Percentiles rank a stretch among this genome's conserved stretches.
These are phyloP conservation scores for Zasmidium citrigriseum DNA, from an alignment of 2,329 filamentous ascomycete genomes.

Conservation along the genomic window DNA sequence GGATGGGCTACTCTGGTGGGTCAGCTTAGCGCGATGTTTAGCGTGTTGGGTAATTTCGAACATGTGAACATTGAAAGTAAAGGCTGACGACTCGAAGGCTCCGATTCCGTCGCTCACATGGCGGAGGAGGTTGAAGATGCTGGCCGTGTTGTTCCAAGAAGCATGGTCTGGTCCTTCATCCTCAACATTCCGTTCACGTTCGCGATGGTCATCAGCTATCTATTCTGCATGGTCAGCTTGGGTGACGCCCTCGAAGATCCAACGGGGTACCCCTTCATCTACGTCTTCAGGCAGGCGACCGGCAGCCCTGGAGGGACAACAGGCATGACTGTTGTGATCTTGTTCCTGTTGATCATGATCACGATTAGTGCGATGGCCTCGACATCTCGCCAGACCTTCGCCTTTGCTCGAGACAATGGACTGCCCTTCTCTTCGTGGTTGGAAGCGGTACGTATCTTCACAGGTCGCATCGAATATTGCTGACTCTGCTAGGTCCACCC, in stretches of 20 bases:
- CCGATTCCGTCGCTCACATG: slow-evolving; percentile 31
- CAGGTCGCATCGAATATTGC: too few species aligned
- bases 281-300: slow-evolving; percentile 27
- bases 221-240: slow-evolving; percentile 22
- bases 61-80: background rate
- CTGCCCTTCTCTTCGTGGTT: slow-evolving; percentile 39
- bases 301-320: slow-evolving; percentile 21
- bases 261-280: slow-evolving; percentile 25
- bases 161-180: slow-evolving; percentile 28
- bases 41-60: background rate
- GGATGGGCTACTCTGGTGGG: slow-evolving; percentile 24
- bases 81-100: slow-evolving; percentile 4
- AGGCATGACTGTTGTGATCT: slow-evolving; percentile 23
- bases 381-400: slow-evolving; percentile 44
- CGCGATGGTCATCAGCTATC: slow-evolving; percentile 26
- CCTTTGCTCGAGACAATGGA: slow-evolving; percentile 45
- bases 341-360: slow-evolving; percentile 25
- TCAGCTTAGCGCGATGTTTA: slow-evolving; percentile 17
- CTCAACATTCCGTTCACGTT: slow-evolving; percentile 20
- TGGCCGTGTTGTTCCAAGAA: slow-evolving; percentile 26
- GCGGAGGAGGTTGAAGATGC: slow-evolving; percentile 34
- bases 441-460: slow-evolving; percentile 20
- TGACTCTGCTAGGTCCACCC: slow-evolving; percentile 26
- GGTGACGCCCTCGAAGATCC: slow-evolving; percentile 16
- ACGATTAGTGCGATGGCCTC: slow-evolving; percentile 39